A percentile compares a stretch with the other conserved stretches of the same genome.
Evolutionary conservation across 306 rosid species (phyloP).

Genomic region (Quercus dentata): DNA sequence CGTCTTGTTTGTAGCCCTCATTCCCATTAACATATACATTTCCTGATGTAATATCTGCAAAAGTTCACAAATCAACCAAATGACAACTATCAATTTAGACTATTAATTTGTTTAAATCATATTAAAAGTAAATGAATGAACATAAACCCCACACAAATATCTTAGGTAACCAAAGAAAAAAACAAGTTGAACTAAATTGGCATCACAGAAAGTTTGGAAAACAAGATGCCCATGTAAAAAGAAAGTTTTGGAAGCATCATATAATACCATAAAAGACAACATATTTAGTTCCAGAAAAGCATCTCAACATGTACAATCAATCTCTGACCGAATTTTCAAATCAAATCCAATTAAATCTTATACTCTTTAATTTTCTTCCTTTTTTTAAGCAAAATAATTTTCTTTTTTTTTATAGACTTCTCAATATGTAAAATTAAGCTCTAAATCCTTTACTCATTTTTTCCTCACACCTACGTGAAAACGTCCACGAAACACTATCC

Average conservation of each 20-base stretch:
- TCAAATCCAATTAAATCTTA: not conserved
- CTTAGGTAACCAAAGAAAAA: not conserved
- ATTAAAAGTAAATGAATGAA: not conserved
- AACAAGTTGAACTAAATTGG: not conserved
- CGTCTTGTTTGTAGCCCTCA: constrained; percentile 49
- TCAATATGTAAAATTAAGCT: not conserved
- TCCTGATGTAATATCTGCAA: constrained; percentile 60
- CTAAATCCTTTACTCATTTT: not conserved
- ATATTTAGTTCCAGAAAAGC: not conserved
- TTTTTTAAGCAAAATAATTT: too few relatives aligned
- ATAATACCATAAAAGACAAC: not conserved
- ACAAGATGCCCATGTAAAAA: not conserved
- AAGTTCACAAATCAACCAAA: constrained; percentile 18
- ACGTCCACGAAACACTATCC: not conserved
- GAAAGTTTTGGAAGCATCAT: not conserved
- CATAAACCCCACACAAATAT: not conserved
- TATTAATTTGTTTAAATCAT: not conserved
- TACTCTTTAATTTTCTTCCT: not conserved
- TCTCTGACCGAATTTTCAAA: not conserved
- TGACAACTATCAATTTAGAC: not conserved
- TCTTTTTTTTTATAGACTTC: too few relatives aligned
- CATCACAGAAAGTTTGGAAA: not conserved
- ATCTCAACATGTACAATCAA: not conserved
- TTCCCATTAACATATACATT: constrained; percentile 42
- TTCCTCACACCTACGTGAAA: not conserved